phyloP scores from a whole-genome alignment of 768 basidiomycete genomes.

The Filobasidium wieringae region DNA sequence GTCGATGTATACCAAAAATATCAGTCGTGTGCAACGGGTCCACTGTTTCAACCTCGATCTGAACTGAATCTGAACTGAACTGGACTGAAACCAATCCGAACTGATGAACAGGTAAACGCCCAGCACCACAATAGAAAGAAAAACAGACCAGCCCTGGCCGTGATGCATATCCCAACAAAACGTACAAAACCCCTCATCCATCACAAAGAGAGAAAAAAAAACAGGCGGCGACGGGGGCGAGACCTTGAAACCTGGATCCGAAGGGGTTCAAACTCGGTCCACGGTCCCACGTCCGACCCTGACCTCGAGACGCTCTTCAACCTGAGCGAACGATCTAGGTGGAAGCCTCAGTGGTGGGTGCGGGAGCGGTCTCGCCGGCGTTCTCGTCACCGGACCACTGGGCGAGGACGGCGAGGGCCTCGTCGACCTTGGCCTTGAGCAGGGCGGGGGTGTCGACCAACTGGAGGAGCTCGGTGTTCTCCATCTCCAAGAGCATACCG shows the following conservation, averaged over 20 bases:
- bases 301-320: neutral
- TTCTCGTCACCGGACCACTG: conserved; percentile 55
- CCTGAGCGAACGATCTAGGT: neutral
- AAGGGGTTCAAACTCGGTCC: neutral
- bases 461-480: conserved; percentile 81
- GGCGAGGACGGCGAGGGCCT: conserved; percentile 77
- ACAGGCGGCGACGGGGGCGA: neutral
- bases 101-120: too few relatives aligned
- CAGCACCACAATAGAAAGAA: too few relatives aligned
- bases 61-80: too few relatives aligned
- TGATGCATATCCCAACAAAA: neutral
- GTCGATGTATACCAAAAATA: too few relatives aligned
- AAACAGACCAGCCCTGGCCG: conserved; percentile 3
- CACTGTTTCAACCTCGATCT: too few relatives aligned
- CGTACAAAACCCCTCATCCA: neutral
- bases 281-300: neutral
- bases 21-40: too few relatives aligned
- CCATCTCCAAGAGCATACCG: conserved; percentile 98
- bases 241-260: neutral
- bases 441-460: conserved; percentile 71
- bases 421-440: conserved; percentile 77
- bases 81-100: too few relatives aligned
- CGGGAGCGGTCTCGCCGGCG: conserved; percentile 16
- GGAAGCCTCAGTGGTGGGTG: conserved; percentile 1
- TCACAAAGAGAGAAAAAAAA: neutral